phyloP scores from a whole-genome alignment of 306 rosid genomes.

The Lupinus albus region DNA sequence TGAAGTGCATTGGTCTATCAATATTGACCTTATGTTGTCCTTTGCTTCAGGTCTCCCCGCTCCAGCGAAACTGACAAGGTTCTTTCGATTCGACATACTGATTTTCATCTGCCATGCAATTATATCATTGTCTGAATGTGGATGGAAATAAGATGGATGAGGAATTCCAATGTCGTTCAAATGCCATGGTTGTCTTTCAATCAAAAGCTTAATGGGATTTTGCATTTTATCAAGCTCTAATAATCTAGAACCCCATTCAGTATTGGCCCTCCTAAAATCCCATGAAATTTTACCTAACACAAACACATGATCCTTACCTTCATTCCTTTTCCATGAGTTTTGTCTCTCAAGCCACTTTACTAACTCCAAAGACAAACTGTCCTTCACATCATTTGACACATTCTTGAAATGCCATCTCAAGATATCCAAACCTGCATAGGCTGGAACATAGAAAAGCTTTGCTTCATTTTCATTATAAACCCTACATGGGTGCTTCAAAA shows the following conservation, averaged over 20 bases:
- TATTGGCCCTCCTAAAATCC: slow-evolving; percentile 66
- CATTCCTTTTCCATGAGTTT: slow-evolving; percentile 52
- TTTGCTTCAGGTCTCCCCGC: slow-evolving; percentile 55
- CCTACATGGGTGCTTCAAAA: slow-evolving; percentile 69
- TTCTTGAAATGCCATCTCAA: slow-evolving; percentile 78
- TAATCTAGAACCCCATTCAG: slow-evolving; percentile 69
- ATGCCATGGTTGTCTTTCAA: slow-evolving; percentile 82
- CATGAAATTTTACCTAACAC: slow-evolving; percentile 82
- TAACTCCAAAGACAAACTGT: slow-evolving; percentile 56
- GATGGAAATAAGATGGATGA: slow-evolving; percentile 78
- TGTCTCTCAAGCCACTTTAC: slow-evolving; percentile 62
- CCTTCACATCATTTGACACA: slow-evolving; percentile 70
- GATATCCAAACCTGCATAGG: slow-evolving; percentile 73
- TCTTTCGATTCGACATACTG: slow-evolving; percentile 48
- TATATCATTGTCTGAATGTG: slow-evolving; percentile 62
- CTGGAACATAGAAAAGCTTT: slow-evolving; percentile 68
- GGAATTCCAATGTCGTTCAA: slow-evolving; percentile 74
- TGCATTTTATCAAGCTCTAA: slow-evolving; percentile 69
- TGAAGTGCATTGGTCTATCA: slow-evolving; percentile 64
- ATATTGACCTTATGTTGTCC: slow-evolving; percentile 54
- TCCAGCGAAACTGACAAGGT: slow-evolving; percentile 65
- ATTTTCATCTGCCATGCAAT: slow-evolving; percentile 61
- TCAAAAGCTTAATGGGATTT: slow-evolving; percentile 67
- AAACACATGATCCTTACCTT: slow-evolving; percentile 72
- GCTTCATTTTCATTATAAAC: slow-evolving; percentile 57